phyloP scores from a whole-genome alignment of 2,329 filamentous ascomycete genomes.

The Colletotrichum incanum region DNA sequence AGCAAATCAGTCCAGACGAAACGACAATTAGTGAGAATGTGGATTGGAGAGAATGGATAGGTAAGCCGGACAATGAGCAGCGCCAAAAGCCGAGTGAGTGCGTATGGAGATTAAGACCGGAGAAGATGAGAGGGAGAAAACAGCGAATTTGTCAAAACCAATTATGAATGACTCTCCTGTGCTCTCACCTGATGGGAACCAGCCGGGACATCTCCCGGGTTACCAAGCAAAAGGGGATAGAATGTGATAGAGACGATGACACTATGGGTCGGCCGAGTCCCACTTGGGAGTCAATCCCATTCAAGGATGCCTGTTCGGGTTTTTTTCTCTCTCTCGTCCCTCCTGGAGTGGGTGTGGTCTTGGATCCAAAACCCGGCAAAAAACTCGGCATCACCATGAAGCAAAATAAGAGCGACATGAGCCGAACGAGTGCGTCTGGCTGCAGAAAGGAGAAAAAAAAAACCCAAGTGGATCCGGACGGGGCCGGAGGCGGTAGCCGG shows the following conservation, averaged over 20 bases:
- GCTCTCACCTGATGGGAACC: constrained; percentile 35
- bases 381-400: constrained; percentile 27
- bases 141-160: constrained; percentile 24
- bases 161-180: constrained; percentile 27
- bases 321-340: not conserved
- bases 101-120: constrained; percentile 5
- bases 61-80: constrained; percentile 13
- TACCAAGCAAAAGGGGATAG: constrained; percentile 32
- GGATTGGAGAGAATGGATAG: constrained; percentile 15
- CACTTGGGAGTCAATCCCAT: constrained; percentile 34
- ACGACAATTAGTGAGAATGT: constrained; percentile 28
- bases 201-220: constrained; percentile 36
- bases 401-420: constrained; percentile 26
- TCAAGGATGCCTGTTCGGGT: constrained; percentile 9
- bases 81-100: constrained; percentile 1
- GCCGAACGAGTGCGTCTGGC: constrained; percentile 13
- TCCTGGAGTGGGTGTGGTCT: not conserved
- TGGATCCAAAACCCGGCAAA: constrained; percentile 22
- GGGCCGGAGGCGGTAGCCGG: constrained; percentile 36
- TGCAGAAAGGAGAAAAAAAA: constrained; percentile 1
- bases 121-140: constrained; percentile 19
- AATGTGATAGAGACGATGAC: constrained; percentile 7
- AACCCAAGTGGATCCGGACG: constrained; percentile 11
- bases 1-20: constrained; percentile 12
- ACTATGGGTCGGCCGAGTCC: constrained; percentile 21